Percentiles rank a stretch among this genome's conserved stretches.
These are phyloP conservation scores for Albugo laibachii DNA, from an alignment of 352 stramenopile species.

Conservation along the genomic window DNA sequence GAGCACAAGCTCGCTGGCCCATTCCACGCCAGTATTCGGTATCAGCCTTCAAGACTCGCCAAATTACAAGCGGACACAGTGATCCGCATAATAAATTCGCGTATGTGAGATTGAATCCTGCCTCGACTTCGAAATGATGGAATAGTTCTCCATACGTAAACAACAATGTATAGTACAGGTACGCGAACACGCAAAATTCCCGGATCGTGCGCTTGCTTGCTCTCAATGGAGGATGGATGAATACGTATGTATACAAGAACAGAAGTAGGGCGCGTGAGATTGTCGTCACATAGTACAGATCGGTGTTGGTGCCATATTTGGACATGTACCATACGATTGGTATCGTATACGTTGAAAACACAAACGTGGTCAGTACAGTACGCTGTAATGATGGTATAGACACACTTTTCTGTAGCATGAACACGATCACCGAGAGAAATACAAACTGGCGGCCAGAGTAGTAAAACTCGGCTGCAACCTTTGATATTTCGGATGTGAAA, in stretches of 20 bases:
- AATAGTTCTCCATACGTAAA: constrained; percentile 22
- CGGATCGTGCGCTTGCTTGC: constrained; percentile 25
- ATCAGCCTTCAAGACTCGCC: constrained; percentile 45
- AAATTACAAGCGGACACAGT: constrained; percentile 39
- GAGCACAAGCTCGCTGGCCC: constrained; percentile 21
- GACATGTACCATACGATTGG: constrained; percentile 17
- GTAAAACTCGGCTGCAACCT: constrained; percentile 17
- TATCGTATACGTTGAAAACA: constrained; percentile 34
- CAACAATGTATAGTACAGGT: constrained; percentile 19
- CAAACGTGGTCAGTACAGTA: constrained; percentile 17
- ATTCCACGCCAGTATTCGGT: constrained; percentile 55
- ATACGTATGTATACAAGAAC: constrained; percentile 23
- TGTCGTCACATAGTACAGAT: constrained; percentile 17
- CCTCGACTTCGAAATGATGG: constrained; percentile 10
- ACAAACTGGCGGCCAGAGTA: constrained; percentile 40
- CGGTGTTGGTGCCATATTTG: not conserved
- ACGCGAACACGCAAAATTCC: constrained; percentile 34
- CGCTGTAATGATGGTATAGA: constrained; percentile 23
- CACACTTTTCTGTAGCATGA: constrained; percentile 38
- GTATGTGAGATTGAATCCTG: constrained; percentile 15
- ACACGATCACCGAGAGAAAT: constrained; percentile 38
- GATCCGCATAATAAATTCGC: constrained; percentile 24
- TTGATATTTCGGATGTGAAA: constrained; percentile 2
- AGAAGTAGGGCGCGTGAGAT: constrained; percentile 16
- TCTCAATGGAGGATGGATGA: constrained; percentile 17